Evolutionary conservation across 441 rosid species (phyloP).

Genomic region (Eruca vesicaria): DNA sequence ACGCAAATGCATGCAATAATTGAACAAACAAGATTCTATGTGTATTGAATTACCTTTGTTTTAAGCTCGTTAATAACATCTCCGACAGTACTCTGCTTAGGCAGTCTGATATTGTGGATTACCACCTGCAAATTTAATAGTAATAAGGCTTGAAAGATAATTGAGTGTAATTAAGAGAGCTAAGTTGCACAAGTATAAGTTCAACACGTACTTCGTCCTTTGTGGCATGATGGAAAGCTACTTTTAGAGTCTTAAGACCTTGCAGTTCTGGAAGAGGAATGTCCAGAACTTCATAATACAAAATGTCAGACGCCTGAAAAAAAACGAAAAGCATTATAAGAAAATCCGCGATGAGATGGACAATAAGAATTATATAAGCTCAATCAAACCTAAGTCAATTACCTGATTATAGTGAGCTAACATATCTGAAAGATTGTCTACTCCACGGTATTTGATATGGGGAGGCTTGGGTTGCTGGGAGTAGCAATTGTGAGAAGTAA

Average conservation of each 20-base stretch:
- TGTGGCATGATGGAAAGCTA: slow-evolving; percentile 80
- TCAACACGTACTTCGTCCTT: slow-evolving; percentile 72
- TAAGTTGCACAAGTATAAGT: slow-evolving; percentile 11
- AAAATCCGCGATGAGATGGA: slow-evolving; percentile 3
- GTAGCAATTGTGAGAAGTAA: slow-evolving; percentile 94
- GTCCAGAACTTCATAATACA: slow-evolving; percentile 95
- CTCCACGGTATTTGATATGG: slow-evolving; percentile 80
- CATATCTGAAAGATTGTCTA: slow-evolving; percentile 84
- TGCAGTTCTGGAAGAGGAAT: slow-evolving; percentile 96
- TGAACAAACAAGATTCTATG: slow-evolving; percentile 8
- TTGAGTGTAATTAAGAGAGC: not conserved
- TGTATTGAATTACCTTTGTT: slow-evolving; percentile 55
- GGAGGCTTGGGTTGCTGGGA: slow-evolving; percentile 98
- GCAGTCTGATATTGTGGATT: slow-evolving; percentile 84
- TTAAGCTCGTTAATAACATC: slow-evolving; percentile 88
- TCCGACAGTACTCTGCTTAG: slow-evolving; percentile 90
- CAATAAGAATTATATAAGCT: not conserved
- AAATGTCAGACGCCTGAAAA: slow-evolving; percentile 79
- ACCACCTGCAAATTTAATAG: slow-evolving; percentile 54
- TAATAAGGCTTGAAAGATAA: slow-evolving; percentile 2
- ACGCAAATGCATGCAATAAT: slow-evolving; percentile 1
- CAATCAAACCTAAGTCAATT: slow-evolving; percentile 20
- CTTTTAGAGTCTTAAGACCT: slow-evolving; percentile 87
- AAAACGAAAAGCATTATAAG: slow-evolving; percentile 24
- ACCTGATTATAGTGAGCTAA: slow-evolving; percentile 93